A percentile compares a stretch with the other conserved stretches of the same genome.
Conservation (phyloP, 2,329 filamentous ascomycete genomes). For the Triangularia setosa region DNA sequence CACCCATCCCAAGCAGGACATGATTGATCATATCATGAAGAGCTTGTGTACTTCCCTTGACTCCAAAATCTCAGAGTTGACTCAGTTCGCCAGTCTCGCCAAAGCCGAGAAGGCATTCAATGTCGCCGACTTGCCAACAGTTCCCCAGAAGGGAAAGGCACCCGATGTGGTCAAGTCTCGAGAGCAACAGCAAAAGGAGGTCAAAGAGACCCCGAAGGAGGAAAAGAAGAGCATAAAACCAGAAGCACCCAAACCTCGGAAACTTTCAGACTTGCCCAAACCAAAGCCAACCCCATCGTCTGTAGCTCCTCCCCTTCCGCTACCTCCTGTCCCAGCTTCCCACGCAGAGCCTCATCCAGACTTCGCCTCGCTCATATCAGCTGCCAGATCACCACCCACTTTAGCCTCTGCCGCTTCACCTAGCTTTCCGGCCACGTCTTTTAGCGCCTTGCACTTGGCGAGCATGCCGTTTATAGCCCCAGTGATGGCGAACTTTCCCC, state of each 20-base stretch:
- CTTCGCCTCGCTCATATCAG: neutral
- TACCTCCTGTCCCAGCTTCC: neutral
- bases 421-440: neutral
- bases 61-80: conserved; percentile 15
- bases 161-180: neutral
- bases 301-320: neutral
- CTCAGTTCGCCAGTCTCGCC: neutral
- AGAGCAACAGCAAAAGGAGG: neutral
- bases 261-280: neutral
- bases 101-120: neutral
- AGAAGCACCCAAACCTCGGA: neutral
- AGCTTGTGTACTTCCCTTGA: conserved; percentile 20
- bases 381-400: neutral
- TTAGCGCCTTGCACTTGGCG: neutral
- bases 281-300: neutral
- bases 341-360: neutral
- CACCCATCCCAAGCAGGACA: conserved; percentile 4
- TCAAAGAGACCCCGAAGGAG: neutral
- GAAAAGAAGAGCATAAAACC: neutral
- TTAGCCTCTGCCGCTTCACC: neutral
- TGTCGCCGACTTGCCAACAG: neutral
- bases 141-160: neutral
- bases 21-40: conserved; percentile 25
- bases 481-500: neutral
- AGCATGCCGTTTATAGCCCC: neutral